Evolutionary conservation across 2,329 filamentous ascomycete genomes (phyloP), one percentile per base, ranked within the genome.

Genomic region (Fusarium hostae): DNA sequence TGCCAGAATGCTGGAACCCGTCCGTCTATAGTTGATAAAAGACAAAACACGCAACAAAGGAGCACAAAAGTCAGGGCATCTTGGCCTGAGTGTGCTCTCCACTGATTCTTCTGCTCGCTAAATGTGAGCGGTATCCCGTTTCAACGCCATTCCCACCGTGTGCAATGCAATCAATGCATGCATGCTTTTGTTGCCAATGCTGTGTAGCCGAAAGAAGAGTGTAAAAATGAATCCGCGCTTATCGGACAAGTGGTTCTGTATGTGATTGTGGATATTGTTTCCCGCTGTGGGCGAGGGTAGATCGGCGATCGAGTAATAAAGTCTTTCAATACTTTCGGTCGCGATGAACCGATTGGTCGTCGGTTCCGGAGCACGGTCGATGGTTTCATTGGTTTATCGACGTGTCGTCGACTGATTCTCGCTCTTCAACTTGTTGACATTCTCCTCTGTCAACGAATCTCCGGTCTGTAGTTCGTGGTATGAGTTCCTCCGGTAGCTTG

Each of bases 391-490:
- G 24, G 61, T 35, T 57, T 73, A 75, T 47, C 66, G 68, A 28
- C 69, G 74, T 54, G 66, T 51, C 34, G 64, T 68, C 40, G 67
- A 68, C 48, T 73, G 68, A 48, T 76, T 81, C 60, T 84, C 81
- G 62, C 78, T 79, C 62, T 82, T 81, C 47, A 88, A 73, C 66
- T 80, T 86, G 39, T 84, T 85, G 50, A 89, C 79, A 70, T 89
- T 89, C 74, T 86, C 86, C 68, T 87, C 84, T 2, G 87, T 89
- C 67, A 89, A 72, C 9, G 83, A 83, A 59, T 87, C 84, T 6
- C 82, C 82, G 11, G 74, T 62, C 15, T 79, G 75, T 30, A 75
- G 65, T 41, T 80, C 82, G 13, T 82, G 78, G 32, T 80, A 80
- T 11, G 79, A 80, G 34, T 76, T 80, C 20, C 74, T 76, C n/a